A percentile compares a stretch with the other conserved stretches of the same genome.
Conservation (phyloP, 2,329 filamentous ascomycete species). For the Dactylellina sp. region DNA sequence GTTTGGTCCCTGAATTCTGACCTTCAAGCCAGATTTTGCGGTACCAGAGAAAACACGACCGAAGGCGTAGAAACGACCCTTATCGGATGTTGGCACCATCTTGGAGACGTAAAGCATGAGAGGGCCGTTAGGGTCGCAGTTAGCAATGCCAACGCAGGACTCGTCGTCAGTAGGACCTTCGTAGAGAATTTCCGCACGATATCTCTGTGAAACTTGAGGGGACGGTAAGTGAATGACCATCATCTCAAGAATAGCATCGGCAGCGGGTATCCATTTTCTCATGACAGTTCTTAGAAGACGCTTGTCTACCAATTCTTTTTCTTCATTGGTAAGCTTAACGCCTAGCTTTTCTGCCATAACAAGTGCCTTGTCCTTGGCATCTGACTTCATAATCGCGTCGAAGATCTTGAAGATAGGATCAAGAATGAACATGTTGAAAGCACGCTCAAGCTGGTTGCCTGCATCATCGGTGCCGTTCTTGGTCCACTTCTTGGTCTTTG, state of each 20-base stretch:
- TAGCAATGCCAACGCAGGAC: conserved; percentile 93
- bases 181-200: conserved; percentile 98
- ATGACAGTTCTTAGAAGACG: conserved; percentile 97
- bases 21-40: conserved; percentile 96
- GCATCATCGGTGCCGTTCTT: conserved; percentile 80
- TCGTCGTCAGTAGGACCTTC: conserved; percentile 95
- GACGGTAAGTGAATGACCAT: conserved; percentile 99
- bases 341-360: conserved; percentile 90
- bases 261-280: conserved; percentile 98
- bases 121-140: conserved; percentile 96
- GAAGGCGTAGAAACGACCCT: conserved; percentile 99
- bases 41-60: conserved; percentile 99
- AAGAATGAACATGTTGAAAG: conserved; percentile 99
- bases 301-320: conserved; percentile 97
- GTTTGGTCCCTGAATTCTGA: conserved; percentile 99
- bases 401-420: conserved; percentile 99
- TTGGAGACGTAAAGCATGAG: conserved; percentile 99
- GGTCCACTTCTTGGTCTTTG: conserved; percentile 99
- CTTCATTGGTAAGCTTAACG: conserved; percentile 87
- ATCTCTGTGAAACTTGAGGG: conserved; percentile 92
- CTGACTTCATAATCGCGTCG: conserved; percentile 95
- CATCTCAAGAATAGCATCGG: conserved; percentile 99
- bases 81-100: conserved; percentile 99
- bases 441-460: conserved; percentile 92
- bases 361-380: conserved; percentile 84